Base-by-base conservation (phyloP, 1,139 yeast species). In the Kodamaea plutei region DNA sequence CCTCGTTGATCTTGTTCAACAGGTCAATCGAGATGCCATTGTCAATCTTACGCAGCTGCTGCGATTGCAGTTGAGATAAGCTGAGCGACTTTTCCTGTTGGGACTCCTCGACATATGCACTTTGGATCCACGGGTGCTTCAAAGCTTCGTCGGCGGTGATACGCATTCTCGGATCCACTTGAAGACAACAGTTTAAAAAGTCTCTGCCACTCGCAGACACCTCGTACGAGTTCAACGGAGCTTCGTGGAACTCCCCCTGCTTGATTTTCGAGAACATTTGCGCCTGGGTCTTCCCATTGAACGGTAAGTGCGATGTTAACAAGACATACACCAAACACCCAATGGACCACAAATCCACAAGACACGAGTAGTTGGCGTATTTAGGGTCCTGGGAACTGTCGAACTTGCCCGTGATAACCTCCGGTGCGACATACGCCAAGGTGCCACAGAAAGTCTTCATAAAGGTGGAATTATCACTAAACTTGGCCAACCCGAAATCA, bases 341-440 rank as follows among this genome's bases (percentile, higher is more conserved):
- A 23, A 68, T 51, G 2, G 96, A 85, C 98, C 98, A 91, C 68
- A 91, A 84, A 55, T 91, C 98, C 5, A 89, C 97, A 37, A 84
- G 69, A 26, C 84, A 80, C 4, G 95, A 85, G 50, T 91, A 91
- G 34, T 81, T 69, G 20, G 52, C 57, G 16, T 17, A 23, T 59
- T 52, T 33, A 8, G 44, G 43, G 30, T 50, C 51, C 38, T 49
- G 61, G 29, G 56, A 58, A 31, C 21, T 31, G 33, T 69, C 77
- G 44, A 65, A 69, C 47, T 79, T 79, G 2, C 91, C 91, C 4
- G 82, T 76, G 28, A 91, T 76, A 5, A 91, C 88, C 56, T 91
- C 98, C 0, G 98, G 98, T 0, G 98, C 97, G 29, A 87, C 82
- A 44, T 87, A 87, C 2, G 95, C 94, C 39, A 85, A 57, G 1